Base-by-base conservation (phyloP, 2,329 filamentous ascomycete species). In the Colletotrichum magnum region DNA sequence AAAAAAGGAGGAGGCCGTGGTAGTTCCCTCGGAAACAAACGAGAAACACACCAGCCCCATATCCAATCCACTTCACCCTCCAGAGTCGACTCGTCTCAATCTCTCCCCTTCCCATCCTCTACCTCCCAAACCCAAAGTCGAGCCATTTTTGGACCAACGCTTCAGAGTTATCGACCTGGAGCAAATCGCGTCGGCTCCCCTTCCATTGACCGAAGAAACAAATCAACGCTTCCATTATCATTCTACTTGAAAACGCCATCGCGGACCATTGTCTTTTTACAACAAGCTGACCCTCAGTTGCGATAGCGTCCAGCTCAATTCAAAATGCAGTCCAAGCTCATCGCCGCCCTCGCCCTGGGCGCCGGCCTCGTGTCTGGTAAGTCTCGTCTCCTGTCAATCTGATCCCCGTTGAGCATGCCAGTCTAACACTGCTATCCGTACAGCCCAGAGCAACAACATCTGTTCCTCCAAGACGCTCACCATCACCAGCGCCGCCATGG, bases 401-500 rank as follows among this genome's bases (percentile, higher is more conserved):
- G 41, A 43, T 6, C 16, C 12, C 4, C 16, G 24, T 26, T 43
- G 15, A 13, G 6, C 26, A 18, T 10, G 26, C 28, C 32, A 4
- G 21, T 28, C 58, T 28, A 50, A 73, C 21, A 3, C 7, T 75
- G 60, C 7, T 72, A 64, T 6, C 15, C 13, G 68, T 43, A 12
- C 47, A 79, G 81, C 81, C 73, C 72, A 80, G 65, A 77, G 76
- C 52, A 81, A 58, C 47, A 59, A 56, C 32, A 58, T 73, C 58
- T 82, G 79, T 75, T 76, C 76, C 57, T 75, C 79, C 69, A 67
- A 76, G 59, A 83, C 83, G 18, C 81, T 83, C 71, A 90, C 88
- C 73, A 86, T 94, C 83, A 86, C 86, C 79, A 90, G 87, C 81
- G 87, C 84, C 63, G 88, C 89, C 74, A 87, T 93, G 77, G 90